Conservation (phyloP, 2,329 filamentous ascomycete genomes). For the Microcyclospora pomicola region DNA sequence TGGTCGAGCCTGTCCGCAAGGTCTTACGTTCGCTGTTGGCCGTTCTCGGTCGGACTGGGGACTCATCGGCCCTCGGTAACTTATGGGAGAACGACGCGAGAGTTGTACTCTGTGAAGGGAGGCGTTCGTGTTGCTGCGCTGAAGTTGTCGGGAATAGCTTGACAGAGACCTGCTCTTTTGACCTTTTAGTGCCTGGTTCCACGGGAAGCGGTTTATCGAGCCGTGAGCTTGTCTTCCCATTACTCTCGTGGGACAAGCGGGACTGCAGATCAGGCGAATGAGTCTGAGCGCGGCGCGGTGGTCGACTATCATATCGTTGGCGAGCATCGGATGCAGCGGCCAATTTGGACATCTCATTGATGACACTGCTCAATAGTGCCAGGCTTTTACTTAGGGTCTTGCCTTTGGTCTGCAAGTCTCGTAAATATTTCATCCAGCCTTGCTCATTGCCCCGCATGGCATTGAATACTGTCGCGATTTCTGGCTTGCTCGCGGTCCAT, state of each 20-base stretch:
- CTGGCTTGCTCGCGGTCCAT: conserved; percentile 42
- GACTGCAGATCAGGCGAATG: conserved; percentile 7
- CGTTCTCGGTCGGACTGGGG: background rate
- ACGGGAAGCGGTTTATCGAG: conserved; percentile 15
- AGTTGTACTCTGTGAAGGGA: background rate
- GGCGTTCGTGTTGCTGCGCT: conserved; percentile 6
- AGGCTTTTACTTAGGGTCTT: conserved; percentile 56
- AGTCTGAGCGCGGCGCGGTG: conserved; percentile 1
- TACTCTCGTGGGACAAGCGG: conserved; percentile 6
- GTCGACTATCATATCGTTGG: conserved; percentile 9
- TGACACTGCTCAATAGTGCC: conserved; percentile 58
- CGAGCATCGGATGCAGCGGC: conserved; percentile 59
- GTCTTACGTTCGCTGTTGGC: background rate
- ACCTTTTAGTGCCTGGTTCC: conserved; percentile 9
- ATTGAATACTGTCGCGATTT: conserved; percentile 60
- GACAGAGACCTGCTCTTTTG: conserved; percentile 5
- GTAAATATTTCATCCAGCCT: conserved; percentile 73
- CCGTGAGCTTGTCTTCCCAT: background rate
- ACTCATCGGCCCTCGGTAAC: background rate
- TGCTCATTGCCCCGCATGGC: conserved; percentile 90
- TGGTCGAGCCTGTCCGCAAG: background rate
- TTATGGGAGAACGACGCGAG: background rate
- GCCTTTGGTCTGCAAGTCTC: conserved; percentile 59
- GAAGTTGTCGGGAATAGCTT: conserved; percentile 5
- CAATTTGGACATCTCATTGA: conserved; percentile 73